Evolutionary conservation across 208 protist genomes (phyloP).

Genomic region (Trichomonas tenax): DNA sequence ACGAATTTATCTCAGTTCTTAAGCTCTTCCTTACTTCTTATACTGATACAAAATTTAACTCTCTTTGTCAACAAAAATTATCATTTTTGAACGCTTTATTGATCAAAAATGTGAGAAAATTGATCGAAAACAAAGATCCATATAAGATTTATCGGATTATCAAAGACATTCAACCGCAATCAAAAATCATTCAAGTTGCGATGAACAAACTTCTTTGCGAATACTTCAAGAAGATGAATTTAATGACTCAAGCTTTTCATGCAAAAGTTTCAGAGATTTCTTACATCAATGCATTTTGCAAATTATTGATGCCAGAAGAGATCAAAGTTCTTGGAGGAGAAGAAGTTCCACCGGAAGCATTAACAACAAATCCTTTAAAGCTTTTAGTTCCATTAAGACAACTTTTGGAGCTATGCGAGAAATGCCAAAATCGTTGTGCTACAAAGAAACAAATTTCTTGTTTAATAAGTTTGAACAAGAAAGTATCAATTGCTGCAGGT

Average conservation of each 20-base stretch:
- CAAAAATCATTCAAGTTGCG: neutral
- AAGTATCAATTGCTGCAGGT: neutral
- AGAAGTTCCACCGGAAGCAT: neutral
- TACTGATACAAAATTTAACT: neutral
- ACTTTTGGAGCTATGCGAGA: neutral
- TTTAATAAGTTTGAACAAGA: neutral
- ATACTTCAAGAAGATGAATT: neutral
- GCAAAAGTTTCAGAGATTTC: neutral
- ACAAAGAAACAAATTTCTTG: neutral
- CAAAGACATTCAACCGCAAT: neutral
- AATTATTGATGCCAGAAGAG: neutral
- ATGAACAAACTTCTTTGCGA: neutral
- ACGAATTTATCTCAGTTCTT: neutral
- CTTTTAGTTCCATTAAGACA: neutral
- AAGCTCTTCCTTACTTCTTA: neutral
- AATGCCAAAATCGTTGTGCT: neutral
- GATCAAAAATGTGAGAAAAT: neutral
- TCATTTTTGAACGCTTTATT: neutral
- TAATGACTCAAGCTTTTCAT: neutral
- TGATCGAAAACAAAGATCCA: neutral
- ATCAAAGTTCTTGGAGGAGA: neutral
- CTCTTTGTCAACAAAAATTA: neutral
- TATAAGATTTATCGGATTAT: neutral
- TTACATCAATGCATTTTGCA: neutral
- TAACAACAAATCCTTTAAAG: neutral